Evolutionary conservation across 2,329 filamentous ascomycete species (phyloP), one percentile per base, ranked within the genome.

Genomic region (Epichloe sylvatica): DNA sequence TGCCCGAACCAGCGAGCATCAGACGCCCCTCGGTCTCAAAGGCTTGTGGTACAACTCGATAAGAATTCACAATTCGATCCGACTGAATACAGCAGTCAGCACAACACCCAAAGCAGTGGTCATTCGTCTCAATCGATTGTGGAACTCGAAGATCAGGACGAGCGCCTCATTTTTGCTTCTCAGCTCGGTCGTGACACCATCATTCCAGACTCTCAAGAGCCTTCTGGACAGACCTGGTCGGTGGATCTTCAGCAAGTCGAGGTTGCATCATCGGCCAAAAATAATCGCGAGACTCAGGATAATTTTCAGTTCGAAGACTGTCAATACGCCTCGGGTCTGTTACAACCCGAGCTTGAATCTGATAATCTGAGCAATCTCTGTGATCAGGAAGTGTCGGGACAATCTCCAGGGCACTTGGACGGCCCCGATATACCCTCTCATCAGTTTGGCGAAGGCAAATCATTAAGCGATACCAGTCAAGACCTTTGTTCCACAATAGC

Each of bases 141-240:
- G 4, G 62, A 66, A 42, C 63, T 64, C 21, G 67, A 69, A 44
- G 60, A 62, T 37, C 56, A 63, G 45, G 67, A 67, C 52, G 57
- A 59, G 21, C 59, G 60, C 40, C 50, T 64, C 41, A 50, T 56
- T 11, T 47, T 70, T 49, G 53, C 60, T 17, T 58, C 61, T 4
- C 55, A 61, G 25, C 51, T 63, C 37, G 70, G 64, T 50, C 61
- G 64, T 48, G 54, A 55, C 25, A 71, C 67, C 3, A 67, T 74
- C 3, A 67, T 74, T 23, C 69, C 69, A 0, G 70, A 73, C 51
- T 74, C 71, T 0, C 69, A 73, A 51, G 69, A 68, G 35, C 54
- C 52, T 9, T 62, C 62, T n/a, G 57, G 54, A 11, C 57, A 56
- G 47, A 53, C 55, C 12, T 57, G 54, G 50, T 53, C 57, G 4